Conservation (phyloP, 164 flowering plant genomes). For the Vitis amurensis region DNA sequence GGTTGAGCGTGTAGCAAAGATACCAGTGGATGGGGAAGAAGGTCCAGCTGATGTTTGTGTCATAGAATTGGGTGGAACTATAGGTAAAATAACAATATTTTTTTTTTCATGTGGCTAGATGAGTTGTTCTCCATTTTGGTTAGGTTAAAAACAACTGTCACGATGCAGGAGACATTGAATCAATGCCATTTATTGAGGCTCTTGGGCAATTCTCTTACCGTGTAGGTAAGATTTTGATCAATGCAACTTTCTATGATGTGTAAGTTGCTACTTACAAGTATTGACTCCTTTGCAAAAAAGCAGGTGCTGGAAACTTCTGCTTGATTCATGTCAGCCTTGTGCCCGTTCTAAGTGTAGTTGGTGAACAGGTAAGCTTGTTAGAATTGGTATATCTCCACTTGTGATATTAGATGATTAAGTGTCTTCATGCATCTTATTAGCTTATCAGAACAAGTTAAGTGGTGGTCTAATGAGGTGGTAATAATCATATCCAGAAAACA, state of each 20-base stretch:
- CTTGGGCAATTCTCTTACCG: conserved; percentile 91
- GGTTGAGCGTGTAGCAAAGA: conserved; percentile 81
- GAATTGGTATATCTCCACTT: background rate
- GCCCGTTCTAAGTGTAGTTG: conserved; percentile 88
- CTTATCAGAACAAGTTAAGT: too few relatives aligned
- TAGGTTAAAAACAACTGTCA: background rate
- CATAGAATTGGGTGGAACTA: conserved; percentile 97
- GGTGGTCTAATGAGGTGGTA: background rate
- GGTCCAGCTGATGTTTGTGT: conserved; percentile 96
- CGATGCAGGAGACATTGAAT: conserved; percentile 90
- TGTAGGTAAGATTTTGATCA: conserved; percentile 51
- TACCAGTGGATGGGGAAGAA: conserved; percentile 90
- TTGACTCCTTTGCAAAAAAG: too few relatives aligned
- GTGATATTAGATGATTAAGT: too few relatives aligned
- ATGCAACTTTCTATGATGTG: too few relatives aligned
- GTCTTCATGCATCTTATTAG: too few relatives aligned
- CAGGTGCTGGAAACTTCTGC: conserved; percentile 90
- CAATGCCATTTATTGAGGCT: conserved; percentile 94
- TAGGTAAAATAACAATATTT: conserved; percentile 44
- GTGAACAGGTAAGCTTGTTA: conserved; percentile 70
- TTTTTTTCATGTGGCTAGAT: background rate
- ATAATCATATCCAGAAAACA: conserved; percentile 61
- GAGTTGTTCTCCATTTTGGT: background rate
- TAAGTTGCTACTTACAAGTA: background rate
- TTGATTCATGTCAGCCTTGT: conserved; percentile 96